phyloP scores from a whole-genome alignment of 2,329 filamentous ascomycete genomes.

The Colletotrichum godetiae region DNA sequence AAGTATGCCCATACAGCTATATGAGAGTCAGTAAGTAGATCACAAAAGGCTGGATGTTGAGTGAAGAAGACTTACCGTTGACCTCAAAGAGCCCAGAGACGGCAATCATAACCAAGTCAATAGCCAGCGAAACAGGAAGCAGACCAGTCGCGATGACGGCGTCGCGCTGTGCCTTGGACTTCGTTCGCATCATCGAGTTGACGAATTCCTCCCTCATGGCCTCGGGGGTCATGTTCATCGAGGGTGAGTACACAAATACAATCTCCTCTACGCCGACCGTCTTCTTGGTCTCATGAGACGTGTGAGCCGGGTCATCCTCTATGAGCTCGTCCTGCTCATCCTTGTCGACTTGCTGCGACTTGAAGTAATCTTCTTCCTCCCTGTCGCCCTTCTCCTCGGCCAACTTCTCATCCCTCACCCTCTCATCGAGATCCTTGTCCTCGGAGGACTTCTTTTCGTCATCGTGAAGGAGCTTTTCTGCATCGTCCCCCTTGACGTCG shows the following conservation, averaged over 20 bases:
- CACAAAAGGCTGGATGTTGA: fast-evolving
- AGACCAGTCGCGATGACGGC: constrained; percentile 32
- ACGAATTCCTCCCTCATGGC: constrained; percentile 29
- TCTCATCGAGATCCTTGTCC: constrained; percentile 10
- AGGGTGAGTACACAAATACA: constrained; percentile 29
- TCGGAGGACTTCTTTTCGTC: background rate
- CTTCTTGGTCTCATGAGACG: constrained; percentile 29
- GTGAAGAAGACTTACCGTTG: constrained; percentile 15
- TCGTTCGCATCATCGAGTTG: constrained; percentile 32
- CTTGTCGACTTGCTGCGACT: background rate
- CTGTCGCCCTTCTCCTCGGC: constrained; percentile 18
- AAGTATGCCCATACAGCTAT: constrained; percentile 32
- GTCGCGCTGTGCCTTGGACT: constrained; percentile 33
- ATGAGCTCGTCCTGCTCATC: background rate
- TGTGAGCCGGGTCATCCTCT: constrained; percentile 26
- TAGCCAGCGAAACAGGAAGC: constrained; percentile 22
- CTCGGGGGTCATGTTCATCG: constrained; percentile 33
- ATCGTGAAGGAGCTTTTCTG: background rate
- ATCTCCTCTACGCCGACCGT: constrained; percentile 33
- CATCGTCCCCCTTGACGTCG: background rate
- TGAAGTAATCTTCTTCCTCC: constrained; percentile 4
- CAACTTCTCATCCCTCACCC: constrained; percentile 17
- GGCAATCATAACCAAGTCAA: constrained; percentile 27
- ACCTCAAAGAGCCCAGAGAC: constrained; percentile 27
- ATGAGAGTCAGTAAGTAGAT: background rate